Conservation (phyloP, 352 stramenopile species). For the Phytopythium sindhum region DNA sequence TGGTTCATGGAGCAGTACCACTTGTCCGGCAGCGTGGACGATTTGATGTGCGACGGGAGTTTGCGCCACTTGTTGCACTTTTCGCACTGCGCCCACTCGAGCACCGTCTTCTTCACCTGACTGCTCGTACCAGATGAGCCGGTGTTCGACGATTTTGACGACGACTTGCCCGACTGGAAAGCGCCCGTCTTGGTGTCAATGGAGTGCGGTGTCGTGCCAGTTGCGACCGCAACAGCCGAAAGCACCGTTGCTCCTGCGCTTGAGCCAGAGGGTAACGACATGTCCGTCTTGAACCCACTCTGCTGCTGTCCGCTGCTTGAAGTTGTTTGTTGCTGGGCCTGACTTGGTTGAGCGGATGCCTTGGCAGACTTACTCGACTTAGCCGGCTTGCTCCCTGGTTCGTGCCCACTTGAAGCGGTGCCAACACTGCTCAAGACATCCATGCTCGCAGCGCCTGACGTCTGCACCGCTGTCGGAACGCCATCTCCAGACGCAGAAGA, state of each 20-base stretch:
- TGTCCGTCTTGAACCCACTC: neutral
- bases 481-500: conserved; percentile 1
- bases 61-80: conserved; percentile 96
- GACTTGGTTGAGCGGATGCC: neutral
- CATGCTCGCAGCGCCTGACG: conserved; percentile 4
- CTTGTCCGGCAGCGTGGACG: conserved; percentile 90
- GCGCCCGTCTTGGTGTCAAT: conserved; percentile 6
- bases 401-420: neutral
- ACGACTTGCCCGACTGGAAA: neutral
- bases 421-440: neutral
- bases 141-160: conserved; percentile 5
- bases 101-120: conserved; percentile 65
- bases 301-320: neutral
- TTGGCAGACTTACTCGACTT: conserved; percentile 5
- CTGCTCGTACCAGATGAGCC: conserved; percentile 2
- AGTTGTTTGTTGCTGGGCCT: neutral
- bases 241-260: neutral
- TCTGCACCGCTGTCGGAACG: conserved; percentile 7
- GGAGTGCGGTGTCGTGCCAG: conserved; percentile 8
- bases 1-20: conserved; percentile 97
- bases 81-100: conserved; percentile 96
- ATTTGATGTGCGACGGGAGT: conserved; percentile 89
- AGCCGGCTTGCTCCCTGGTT: neutral
- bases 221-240: neutral
- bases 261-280: neutral